Base-by-base conservation (phyloP, 2,329 filamentous ascomycete species). In the Orbilia brochopaga region DNA sequence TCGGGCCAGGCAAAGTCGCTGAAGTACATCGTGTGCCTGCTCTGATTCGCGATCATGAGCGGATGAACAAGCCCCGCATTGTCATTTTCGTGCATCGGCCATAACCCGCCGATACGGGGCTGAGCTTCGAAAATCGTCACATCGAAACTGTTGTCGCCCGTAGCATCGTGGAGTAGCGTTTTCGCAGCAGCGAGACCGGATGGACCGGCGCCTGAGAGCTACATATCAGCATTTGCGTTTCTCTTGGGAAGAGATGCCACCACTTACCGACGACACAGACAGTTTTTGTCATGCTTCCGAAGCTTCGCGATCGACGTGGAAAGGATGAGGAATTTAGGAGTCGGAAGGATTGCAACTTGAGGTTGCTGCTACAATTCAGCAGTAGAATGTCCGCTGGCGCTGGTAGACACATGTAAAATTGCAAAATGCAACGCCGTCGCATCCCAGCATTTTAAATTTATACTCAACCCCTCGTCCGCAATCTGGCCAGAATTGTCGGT, bases 11-110 rank as follows among this genome's bases (percentile, higher is more conserved):
- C 84, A 23, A 91, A 78, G 77, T 93, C 91, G 74, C 85, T 87
- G 76, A 88, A 88, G 75, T 85, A 84, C 74, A 94, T 86, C 0
- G 90, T 91, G 78, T 91, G 90, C 51, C 85, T 85, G 80, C 89
- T 92, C 76, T 92, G 86, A 78, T 95, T 95, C 2, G 85, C 85
- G 15, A 85, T 82, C 83, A 90, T 89, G 58, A 89, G 83, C 7
- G 88, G 88, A 73, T 89, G 86, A 15, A 88, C 80, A 42, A 85
- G 80, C 1, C 85, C 83, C 0, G 75, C 79, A n/a, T 73, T 75
- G 60, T 87, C 86, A 1, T 80, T 75, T 59, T 81, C 82, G n/a
- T 79, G 78, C 1, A 81, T 80, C 2, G 88, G 88, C 91, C 91
- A 95, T n/a, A 94, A 84, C 0, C 91, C 91, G 10, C 90, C 91